A percentile compares a stretch with the other conserved stretches of the same genome.
phyloP scores from a whole-genome alignment of 441 rosid genomes.

The Gossypium schwendimanii region DNA sequence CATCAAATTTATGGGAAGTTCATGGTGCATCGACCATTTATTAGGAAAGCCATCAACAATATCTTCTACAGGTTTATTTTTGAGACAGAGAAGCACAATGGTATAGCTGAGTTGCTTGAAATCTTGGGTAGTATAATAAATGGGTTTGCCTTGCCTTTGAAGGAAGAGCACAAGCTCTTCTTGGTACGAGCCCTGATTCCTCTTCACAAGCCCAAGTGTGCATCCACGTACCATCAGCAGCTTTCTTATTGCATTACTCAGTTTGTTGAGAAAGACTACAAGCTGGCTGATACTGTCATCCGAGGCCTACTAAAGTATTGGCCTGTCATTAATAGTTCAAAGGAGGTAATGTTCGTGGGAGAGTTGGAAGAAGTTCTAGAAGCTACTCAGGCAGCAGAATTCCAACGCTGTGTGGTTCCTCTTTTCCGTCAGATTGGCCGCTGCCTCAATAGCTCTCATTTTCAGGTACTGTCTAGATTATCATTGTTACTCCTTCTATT shows the following conservation, averaged over 20 bases:
- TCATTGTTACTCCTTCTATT: neutral
- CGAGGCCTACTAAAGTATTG: conserved; percentile 76
- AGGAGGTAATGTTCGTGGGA: conserved; percentile 78
- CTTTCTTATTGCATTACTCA: conserved; percentile 80
- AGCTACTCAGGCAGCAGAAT: conserved; percentile 75
- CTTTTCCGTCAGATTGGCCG: conserved; percentile 58
- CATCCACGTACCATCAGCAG: conserved; percentile 66
- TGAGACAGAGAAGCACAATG: conserved; percentile 60
- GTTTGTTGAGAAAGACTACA: conserved; percentile 80
- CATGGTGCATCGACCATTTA: conserved; percentile 79
- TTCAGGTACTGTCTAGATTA: conserved; percentile 48
- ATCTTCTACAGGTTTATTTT: conserved; percentile 64
- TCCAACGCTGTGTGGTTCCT: conserved; percentile 78
- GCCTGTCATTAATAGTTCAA: conserved; percentile 72
- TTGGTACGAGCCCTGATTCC: conserved; percentile 76
- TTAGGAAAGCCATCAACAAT: conserved; percentile 66
- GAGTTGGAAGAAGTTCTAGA: conserved; percentile 87
- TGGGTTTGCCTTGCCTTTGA: conserved; percentile 79
- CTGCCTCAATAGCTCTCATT: conserved; percentile 80
- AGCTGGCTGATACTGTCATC: conserved; percentile 73
- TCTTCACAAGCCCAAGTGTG: conserved; percentile 78
- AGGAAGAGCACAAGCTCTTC: conserved; percentile 88
- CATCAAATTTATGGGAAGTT: conserved; percentile 74
- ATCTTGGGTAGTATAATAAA: conserved; percentile 68
- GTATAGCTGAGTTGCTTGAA: conserved; percentile 60